Evolutionary conservation across 257 asterid species (phyloP), one percentile per base, ranked within the genome.

Genomic region (Nicotiana obtusifolia): DNA sequence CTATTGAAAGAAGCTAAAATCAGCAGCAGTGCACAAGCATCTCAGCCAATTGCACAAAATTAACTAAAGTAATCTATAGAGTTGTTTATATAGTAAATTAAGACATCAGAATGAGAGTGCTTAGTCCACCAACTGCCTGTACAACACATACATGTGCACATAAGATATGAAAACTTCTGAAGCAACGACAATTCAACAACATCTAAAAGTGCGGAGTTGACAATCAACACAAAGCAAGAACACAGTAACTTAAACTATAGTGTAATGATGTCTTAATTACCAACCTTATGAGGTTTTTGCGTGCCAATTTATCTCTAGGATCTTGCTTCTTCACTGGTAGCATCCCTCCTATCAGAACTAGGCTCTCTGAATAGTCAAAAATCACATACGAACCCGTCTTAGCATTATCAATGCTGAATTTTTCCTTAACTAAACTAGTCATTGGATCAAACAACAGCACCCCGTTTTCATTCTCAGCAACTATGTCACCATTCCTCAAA

Each of bases 401-500:
- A 5, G 5, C 10, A 37, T 41, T 69, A 37, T 37, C 77, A 37
- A 20, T 7, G 33, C 33, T 37, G 56, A 69, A 37, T 5, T 69
- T 37, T 20, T 13, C 31, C 57, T 69, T 69, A 19, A 69, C 30
- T 69, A 19, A 69, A 37, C 31, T 37, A 41, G 57, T 37, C 44
- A n/a, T 5, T 19, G 57, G 57, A 69, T 69, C 57, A 69, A 33
- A 69, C 11, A 69, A n/a, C 53, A 80, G 41, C n/a, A 80, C 20
- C 28, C 10, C 59, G 0, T 64, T 35, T 13, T 20, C 71, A 49
- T 65, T 47, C 83, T 65, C 56, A 35, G 28, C 37, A 17, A 80
- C 54, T 28, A 80, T 65, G 31, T 80, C 78, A 80, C 83, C 83
- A 19, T 80, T 64, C 77, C 83, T 80, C 28, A 59, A 65, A 80